phyloP scores from a whole-genome alignment of 148 eudicot genomes.

The Rhododendron simsii region DNA sequence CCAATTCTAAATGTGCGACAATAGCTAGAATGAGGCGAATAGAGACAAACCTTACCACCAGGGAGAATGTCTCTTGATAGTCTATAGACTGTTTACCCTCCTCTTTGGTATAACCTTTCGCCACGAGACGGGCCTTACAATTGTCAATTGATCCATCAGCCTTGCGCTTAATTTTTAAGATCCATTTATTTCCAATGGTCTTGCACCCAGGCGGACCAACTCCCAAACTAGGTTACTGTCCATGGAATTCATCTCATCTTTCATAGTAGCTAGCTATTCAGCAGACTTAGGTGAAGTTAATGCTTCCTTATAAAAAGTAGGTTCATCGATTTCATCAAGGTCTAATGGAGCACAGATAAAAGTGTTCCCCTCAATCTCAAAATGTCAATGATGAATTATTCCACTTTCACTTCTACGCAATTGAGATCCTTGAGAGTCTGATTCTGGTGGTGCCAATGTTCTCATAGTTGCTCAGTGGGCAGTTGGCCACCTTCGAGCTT shows the following conservation, averaged over 20 bases:
- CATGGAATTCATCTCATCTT: neutral
- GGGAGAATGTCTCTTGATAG: too few species aligned
- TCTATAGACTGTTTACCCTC: too few species aligned
- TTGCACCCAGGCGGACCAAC: neutral
- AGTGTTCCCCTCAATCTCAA: too few species aligned
- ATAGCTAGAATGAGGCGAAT: too few species aligned
- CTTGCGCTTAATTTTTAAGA: neutral
- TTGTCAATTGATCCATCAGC: neutral
- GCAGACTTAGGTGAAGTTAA: neutral
- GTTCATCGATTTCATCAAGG: neutral
- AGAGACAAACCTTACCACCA: too few species aligned
- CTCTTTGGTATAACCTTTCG: neutral
- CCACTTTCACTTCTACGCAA: neutral
- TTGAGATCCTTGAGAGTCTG: neutral
- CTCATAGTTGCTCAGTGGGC: too few species aligned
- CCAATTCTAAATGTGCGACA: too few species aligned
- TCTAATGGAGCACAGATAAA: too few species aligned
- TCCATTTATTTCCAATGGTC: neutral
- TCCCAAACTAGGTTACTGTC: neutral
- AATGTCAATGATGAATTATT: too few species aligned
- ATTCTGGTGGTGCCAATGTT: neutral
- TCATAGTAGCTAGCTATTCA: neutral
- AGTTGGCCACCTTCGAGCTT: too few species aligned
- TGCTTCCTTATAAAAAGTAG: neutral
- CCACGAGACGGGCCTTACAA: neutral